Conservation (phyloP, 2,329 filamentous ascomycete genomes). For the Penicillium sp. region DNA sequence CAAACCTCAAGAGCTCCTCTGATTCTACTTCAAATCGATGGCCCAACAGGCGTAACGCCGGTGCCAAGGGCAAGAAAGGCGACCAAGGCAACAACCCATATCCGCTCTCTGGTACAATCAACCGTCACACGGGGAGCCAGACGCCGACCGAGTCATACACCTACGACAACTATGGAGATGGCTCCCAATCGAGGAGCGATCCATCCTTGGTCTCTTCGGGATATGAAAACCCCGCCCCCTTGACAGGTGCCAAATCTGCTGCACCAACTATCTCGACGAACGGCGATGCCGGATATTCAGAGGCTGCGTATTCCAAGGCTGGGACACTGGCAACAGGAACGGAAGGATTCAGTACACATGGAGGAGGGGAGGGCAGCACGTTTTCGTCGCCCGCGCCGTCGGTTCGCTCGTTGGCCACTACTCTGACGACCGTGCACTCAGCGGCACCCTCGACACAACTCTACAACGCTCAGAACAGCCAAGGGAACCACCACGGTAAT, state of each 20-base stretch:
- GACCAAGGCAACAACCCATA: constrained; percentile 86
- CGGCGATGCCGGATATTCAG: constrained; percentile 71
- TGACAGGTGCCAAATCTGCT: constrained; percentile 69
- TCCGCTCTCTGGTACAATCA: constrained; percentile 70
- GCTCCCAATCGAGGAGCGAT: constrained; percentile 59
- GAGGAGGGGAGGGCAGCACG: constrained; percentile 68
- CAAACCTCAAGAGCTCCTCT: constrained; percentile 78
- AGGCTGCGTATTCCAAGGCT: constrained; percentile 75
- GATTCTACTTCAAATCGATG: constrained; percentile 47
- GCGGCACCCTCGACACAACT: constrained; percentile 54
- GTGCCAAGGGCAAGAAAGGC: constrained; percentile 58
- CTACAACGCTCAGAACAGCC: constrained; percentile 36
- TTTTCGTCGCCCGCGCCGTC: constrained; percentile 67
- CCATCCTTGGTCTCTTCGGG: constrained; percentile 63
- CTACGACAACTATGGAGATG: constrained; percentile 51
- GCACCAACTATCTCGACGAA: constrained; percentile 84
- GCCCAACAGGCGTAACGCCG: constrained; percentile 40
- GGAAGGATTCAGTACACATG: constrained; percentile 63
- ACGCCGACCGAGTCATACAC: constrained; percentile 52
- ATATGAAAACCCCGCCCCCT: constrained; percentile 61
- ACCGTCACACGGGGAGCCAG: constrained; percentile 42
- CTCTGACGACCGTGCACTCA: constrained; percentile 67
- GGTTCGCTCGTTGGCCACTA: constrained; percentile 66
- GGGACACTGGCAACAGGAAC: constrained; percentile 69
- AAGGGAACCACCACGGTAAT: constrained; percentile 35